A percentile compares a stretch with the other conserved stretches of the same genome.
These are phyloP conservation scores for Alternaria gaisen DNA, from an alignment of 2,329 filamentous ascomycete species.

Conservation along the genomic window DNA sequence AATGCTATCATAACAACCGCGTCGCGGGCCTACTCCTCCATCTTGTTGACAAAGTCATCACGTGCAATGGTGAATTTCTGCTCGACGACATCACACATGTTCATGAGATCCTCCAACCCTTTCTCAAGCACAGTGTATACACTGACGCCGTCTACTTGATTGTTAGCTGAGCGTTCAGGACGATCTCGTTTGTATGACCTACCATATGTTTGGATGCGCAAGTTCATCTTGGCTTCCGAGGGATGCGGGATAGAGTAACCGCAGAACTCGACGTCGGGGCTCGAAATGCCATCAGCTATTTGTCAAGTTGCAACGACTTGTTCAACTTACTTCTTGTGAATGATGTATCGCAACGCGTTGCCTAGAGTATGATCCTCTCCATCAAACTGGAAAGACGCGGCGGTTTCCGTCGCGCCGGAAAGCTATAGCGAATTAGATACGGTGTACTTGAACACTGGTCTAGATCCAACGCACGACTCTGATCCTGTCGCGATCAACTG, in stretches of 20 bases:
- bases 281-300: conserved; percentile 50
- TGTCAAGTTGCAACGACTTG: background rate
- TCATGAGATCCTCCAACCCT: conserved; percentile 85
- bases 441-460: background rate
- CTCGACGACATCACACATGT: conserved; percentile 91
- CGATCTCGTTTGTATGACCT: conserved; percentile 21
- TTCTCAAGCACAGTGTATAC: conserved; percentile 90
- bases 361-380: conserved; percentile 95
- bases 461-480: conserved; percentile 51
- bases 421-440: conserved; percentile 64
- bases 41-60: conserved; percentile 64
- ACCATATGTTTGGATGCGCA: conserved; percentile 98
- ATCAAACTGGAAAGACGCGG: conserved; percentile 93
- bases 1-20: conserved; percentile 10
- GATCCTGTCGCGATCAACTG: conserved; percentile 55
- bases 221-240: conserved; percentile 94
- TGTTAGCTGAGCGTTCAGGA: conserved; percentile 8
- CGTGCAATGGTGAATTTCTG: conserved; percentile 82
- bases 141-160: conserved; percentile 72
- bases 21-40: conserved; percentile 32
- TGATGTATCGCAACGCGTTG: conserved; percentile 91
- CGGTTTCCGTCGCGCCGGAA: conserved; percentile 82
- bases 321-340: conserved; percentile 91
- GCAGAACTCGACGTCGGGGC: conserved; percentile 96
- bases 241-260: conserved; percentile 98